Base-by-base conservation (phyloP, 2,329 filamentous ascomycete genomes). In the Podosphaera aphanis region DNA sequence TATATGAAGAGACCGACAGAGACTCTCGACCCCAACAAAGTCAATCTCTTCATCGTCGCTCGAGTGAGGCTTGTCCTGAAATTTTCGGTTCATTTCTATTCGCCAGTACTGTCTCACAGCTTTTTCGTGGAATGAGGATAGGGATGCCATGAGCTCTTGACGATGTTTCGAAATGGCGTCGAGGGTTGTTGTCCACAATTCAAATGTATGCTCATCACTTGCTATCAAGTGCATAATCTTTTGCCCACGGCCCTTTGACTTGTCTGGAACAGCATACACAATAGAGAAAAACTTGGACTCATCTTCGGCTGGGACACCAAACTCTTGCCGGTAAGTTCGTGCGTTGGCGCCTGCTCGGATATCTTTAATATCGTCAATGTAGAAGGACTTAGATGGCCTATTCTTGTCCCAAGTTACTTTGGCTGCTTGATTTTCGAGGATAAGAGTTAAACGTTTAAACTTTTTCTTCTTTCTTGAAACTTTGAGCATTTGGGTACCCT, bases 301-400 rank as follows among this genome's bases (percentile, higher is more conserved):
- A 35, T 76, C 71, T 5, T 73, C 65, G 44, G 78, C 71, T 0
- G 77, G 64, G 19, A 90, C 66, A 35, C 76, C 74, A 57, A 81
- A 83, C 60, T 94, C 86, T 55, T 88, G 77, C 37, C 83, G 79
- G 59, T 93, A 93, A 59, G 93, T 88, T 47, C 82, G 76, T 16
- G 88, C 83, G 58, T 95, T 83, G 11, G 73, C 72, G 16, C 83
- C 85, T 29, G 78, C 75, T 50, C 86, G 77, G 42, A 95, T 85
- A 57, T 93, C 85, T 56, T 83, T 80, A 56, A 98, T 88, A 59
- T 95, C 85, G 56, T 98, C 90, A 50, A 98, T 83, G 60, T 93
- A 92, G 51, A 98, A 80, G 45, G 75, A 77, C 60, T 94, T 95
- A 20, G 76, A 73, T 1, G 81, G 77, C 31, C 83, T 77, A 7